Evolutionary conservation across 139 green algal genomes (phyloP).

Genomic region (Chlorella sorokiniana): DNA sequence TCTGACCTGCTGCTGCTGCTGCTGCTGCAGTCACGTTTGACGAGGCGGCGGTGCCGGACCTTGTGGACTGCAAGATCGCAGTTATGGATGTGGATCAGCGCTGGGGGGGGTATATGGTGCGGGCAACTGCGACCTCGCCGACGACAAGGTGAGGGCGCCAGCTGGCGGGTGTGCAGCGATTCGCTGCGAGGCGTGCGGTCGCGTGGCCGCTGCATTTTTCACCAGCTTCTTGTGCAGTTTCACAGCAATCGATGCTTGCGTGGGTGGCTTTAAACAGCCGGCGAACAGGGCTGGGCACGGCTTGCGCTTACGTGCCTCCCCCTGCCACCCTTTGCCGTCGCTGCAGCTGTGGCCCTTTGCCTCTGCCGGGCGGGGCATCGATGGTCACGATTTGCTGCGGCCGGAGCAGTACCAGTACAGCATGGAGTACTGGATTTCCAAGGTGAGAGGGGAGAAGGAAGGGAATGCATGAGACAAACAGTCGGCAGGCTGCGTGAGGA

Average conservation of each 20-base stretch:
- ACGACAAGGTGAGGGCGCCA: neutral
- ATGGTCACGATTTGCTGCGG: constrained; percentile 25
- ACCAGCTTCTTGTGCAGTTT: too few species aligned
- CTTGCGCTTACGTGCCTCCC: too few species aligned
- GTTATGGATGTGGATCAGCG: constrained; percentile 40
- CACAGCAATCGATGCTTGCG: too few species aligned
- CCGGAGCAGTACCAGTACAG: constrained; percentile 43
- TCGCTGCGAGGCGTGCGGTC: neutral
- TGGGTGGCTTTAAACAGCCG: too few species aligned
- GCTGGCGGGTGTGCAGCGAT: neutral
- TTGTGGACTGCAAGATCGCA: constrained; percentile 39
- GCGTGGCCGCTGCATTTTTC: too few species aligned
- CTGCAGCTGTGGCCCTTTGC: constrained; percentile 40
- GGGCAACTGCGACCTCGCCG: constrained; percentile 31
- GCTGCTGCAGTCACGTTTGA: constrained; percentile 28
- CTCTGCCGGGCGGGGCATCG: constrained; percentile 30
- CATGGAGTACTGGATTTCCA: constrained; percentile 41
- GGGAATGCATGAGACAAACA: neutral
- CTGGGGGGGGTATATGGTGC: constrained; percentile 8
- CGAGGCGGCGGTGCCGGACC: neutral
- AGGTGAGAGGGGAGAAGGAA: neutral
- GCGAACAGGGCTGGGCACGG: too few species aligned
- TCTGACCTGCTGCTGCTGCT: too few species aligned
- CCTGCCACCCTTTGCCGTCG: neutral
- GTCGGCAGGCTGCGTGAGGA: neutral